Evolutionary conservation across 306 rosid genomes (phyloP).

Genomic region (Corylus avellana): DNA sequence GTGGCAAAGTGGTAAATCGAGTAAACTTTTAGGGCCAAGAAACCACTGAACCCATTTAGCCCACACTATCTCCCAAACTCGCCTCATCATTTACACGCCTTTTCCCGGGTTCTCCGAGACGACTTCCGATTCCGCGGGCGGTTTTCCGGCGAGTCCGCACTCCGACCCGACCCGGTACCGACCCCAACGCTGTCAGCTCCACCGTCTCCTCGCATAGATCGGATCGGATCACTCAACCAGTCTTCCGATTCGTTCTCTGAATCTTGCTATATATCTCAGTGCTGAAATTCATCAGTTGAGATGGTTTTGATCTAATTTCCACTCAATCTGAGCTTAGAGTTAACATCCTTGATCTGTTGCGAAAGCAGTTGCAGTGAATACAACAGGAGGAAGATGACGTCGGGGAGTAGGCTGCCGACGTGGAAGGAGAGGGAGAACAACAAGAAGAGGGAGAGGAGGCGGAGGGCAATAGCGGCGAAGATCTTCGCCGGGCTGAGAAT

Average conservation of each 20-base stretch:
- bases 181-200: slow-evolving; percentile 3
- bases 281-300: neutral
- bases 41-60: slow-evolving; percentile 23
- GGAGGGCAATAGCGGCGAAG: slow-evolving; percentile 85
- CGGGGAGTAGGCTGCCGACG: slow-evolving; percentile 76
- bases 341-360: neutral
- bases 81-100: slow-evolving; percentile 1
- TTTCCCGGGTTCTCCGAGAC: slow-evolving; percentile 16
- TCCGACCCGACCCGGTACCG: neutral
- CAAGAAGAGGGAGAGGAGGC: slow-evolving; percentile 75
- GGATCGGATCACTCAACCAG: slow-evolving; percentile 21
- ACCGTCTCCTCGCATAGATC: slow-evolving; percentile 37
- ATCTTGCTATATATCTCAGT: neutral
- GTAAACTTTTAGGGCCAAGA: neutral
- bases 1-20: slow-evolving; percentile 44
- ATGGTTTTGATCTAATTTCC: too few species aligned
- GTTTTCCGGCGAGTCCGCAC: slow-evolving; percentile 11
- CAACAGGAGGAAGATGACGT: slow-evolving; percentile 51
- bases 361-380: neutral
- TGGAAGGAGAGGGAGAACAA: slow-evolving; percentile 95
- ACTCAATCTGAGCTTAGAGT: too few species aligned
- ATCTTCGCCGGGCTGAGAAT: slow-evolving; percentile 80
- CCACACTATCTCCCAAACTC: slow-evolving; percentile 2
- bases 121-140: slow-evolving; percentile 3
- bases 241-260: neutral